These are phyloP conservation scores for Trichosporon sp. DNA, from an alignment of 1,284 basidiomycete genomes.

Conservation along the genomic window DNA sequence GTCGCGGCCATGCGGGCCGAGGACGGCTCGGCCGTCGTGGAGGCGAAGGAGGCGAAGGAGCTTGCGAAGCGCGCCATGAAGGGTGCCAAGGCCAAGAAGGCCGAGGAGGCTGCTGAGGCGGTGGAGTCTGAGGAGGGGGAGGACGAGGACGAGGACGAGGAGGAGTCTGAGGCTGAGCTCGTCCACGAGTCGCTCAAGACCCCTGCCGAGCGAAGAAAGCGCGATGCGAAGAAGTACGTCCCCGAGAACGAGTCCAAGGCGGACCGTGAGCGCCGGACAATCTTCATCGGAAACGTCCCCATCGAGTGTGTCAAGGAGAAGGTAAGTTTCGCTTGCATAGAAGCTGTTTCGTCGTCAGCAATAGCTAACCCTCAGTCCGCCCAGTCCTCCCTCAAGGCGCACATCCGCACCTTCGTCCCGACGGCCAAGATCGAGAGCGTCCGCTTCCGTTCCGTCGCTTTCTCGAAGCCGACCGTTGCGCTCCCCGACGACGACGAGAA, in stretches of 20 bases:
- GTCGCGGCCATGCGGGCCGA: no score
- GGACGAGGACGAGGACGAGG: conserved; percentile 37
- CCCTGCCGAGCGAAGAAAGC: conserved; percentile 27
- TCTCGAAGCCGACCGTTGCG: conserved; percentile 69
- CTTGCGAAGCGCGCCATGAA: conserved; percentile 16
- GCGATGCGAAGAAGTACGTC: conserved; percentile 56
- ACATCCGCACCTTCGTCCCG: conserved; percentile 70
- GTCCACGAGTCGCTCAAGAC: conserved; percentile 55
- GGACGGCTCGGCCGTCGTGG: no score
- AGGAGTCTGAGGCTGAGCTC: conserved; percentile 39
- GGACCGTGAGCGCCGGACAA: conserved; percentile 74
- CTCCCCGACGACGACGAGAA: conserved; percentile 55
- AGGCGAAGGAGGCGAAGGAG: no score
- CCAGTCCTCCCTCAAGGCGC: conserved; percentile 51
- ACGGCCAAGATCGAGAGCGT: conserved; percentile 77
- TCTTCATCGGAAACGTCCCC: conserved; percentile 91
- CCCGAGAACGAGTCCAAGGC: conserved; percentile 70
- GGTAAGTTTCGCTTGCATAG: conserved; percentile 58
- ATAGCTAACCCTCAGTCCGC: conserved; percentile 14
- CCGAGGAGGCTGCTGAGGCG: conserved; percentile 25
- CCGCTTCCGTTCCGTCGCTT: conserved; percentile 88
- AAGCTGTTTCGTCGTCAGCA: neutral
- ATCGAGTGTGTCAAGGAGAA: conserved; percentile 73
- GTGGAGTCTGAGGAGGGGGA: conserved; percentile 33
- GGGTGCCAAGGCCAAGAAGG: conserved; percentile 36